Conservation (phyloP, 768 basidiomycete species). For the Vishniacozyma victoriae region DNA sequence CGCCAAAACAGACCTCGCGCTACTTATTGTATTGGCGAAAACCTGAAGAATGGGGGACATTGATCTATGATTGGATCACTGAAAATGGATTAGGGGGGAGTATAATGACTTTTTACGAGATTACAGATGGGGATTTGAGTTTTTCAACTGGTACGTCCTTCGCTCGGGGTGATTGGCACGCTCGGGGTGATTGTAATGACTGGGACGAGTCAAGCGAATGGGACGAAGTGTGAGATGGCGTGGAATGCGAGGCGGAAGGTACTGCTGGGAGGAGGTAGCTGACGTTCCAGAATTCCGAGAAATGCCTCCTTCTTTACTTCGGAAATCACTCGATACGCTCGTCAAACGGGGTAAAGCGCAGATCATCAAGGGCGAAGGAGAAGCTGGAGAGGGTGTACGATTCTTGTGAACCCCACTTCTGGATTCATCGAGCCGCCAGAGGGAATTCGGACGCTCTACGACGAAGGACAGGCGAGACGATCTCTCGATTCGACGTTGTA, state of each 20-base stretch:
- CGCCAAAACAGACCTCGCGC: slow-evolving; percentile 40
- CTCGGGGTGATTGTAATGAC: background rate
- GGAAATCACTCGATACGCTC: slow-evolving; percentile 46
- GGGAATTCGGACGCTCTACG: no score
- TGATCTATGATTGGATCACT: slow-evolving; percentile 49
- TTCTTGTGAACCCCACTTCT: slow-evolving; percentile 46
- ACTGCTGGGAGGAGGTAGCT: background rate
- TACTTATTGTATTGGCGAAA: slow-evolving; percentile 48
- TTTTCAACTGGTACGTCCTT: slow-evolving; percentile 37
- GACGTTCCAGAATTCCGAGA: slow-evolving; percentile 45
- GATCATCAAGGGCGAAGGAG: slow-evolving; percentile 47
- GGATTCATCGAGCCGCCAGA: no score
- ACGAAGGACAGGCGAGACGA: no score
- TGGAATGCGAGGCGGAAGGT: background rate
- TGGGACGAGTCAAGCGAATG: background rate
- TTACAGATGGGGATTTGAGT: slow-evolving; percentile 48
- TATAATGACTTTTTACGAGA: slow-evolving; percentile 51
- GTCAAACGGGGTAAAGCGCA: slow-evolving; percentile 49
- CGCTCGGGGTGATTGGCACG: no score
- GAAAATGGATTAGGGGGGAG: slow-evolving; percentile 47
- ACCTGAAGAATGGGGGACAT: slow-evolving; percentile 49
- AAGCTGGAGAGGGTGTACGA: slow-evolving; percentile 49
- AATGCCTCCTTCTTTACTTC: slow-evolving; percentile 44
- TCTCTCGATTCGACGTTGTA: no score
- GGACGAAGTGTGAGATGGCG: background rate